Evolutionary conservation across 2,329 filamentous ascomycete genomes (phyloP), one percentile per base, ranked within the genome.

Genomic region (Aureobasidium subglaciale): DNA sequence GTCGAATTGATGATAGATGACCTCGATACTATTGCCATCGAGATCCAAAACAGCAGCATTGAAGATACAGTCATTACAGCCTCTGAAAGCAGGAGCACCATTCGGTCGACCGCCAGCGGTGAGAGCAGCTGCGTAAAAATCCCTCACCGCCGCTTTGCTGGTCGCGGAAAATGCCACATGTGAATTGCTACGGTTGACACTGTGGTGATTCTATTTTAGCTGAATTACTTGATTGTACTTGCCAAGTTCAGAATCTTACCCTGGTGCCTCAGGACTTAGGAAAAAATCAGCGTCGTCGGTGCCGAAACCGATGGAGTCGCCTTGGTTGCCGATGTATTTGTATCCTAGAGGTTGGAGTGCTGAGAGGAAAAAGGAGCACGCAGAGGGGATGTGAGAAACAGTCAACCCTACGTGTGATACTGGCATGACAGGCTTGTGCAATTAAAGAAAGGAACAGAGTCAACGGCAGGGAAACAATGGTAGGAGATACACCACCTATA

Each of bases 11-110:
- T 76, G 75, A 67, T 83, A 87, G 48, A 91, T 82, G 27, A 88
- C 86, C 66, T 93, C 88, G 67, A 95, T 84, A 63, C 81, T 87
- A 73, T 95, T 95, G 49, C 88, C 88, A 72, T 95, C 89, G 55
- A 88, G 79, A 70, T 95, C 90, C 58, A 83, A 79, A 37, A 90
- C 73, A 6, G 81, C 80, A 45, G 82, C 81, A 59, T 82, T 84
- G 71, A 84, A 77, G 73, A 82, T 75, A 70, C 80, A 72, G 64
- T 75, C 73, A 3, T 78, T 73, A 16, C 74, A 70, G 65, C 79
- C 78, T 56, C 81, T 74, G 65, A 73, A 64, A 63, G 75, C 74
- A 63, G 79, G 81, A 45, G 81, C 74, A 30, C 79, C 79, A 63
- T 82, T 80, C 22, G 81, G 77, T 58, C 75, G 75, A 16, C 77